These are phyloP conservation scores for Fusarium mundagurra DNA, from an alignment of 2,329 filamentous ascomycete species.

Conservation along the genomic window DNA sequence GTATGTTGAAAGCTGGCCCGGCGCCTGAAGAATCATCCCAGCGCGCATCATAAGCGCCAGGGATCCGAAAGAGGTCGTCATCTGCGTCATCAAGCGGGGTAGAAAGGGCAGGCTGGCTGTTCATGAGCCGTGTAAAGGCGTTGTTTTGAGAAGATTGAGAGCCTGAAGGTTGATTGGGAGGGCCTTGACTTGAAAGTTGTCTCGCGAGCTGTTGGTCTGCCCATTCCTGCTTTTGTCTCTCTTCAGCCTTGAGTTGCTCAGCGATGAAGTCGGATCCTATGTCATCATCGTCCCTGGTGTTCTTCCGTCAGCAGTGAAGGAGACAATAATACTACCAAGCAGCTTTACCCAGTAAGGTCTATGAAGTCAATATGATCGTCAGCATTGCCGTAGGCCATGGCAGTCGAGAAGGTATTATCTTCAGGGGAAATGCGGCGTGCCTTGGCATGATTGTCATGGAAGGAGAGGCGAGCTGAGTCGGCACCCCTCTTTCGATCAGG, in stretches of 20 bases:
- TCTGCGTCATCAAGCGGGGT: neutral
- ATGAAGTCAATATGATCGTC: slow-evolving; percentile 46
- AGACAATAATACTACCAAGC: neutral
- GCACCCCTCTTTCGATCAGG: slow-evolving; percentile 46
- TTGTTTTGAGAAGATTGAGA: slow-evolving; percentile 18
- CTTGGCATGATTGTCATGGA: slow-evolving; percentile 41
- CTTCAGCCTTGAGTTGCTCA: slow-evolving; percentile 49
- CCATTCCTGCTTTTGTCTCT: slow-evolving; percentile 45
- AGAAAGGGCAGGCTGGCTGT: slow-evolving; percentile 37
- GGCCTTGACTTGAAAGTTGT: slow-evolving; percentile 41
- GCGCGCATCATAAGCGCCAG: slow-evolving; percentile 34
- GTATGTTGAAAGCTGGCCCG: neutral
- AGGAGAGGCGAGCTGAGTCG: slow-evolving; percentile 29
- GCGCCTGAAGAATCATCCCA: slow-evolving; percentile 29
- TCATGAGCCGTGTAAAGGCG: slow-evolving; percentile 46
- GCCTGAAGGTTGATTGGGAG: neutral
- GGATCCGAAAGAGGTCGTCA: slow-evolving; percentile 5
- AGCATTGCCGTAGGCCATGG: slow-evolving; percentile 9
- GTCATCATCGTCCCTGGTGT: slow-evolving; percentile 48
- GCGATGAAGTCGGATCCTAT: slow-evolving; percentile 41
- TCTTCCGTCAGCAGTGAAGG: slow-evolving; percentile 1
- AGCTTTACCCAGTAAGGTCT: slow-evolving; percentile 55
- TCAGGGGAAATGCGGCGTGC: slow-evolving; percentile 47
- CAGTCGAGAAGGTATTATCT: slow-evolving; percentile 10
- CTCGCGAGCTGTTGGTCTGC: slow-evolving; percentile 45